Base-by-base conservation (phyloP, 208 protist species). In the Trypanosoma grayi region DNA sequence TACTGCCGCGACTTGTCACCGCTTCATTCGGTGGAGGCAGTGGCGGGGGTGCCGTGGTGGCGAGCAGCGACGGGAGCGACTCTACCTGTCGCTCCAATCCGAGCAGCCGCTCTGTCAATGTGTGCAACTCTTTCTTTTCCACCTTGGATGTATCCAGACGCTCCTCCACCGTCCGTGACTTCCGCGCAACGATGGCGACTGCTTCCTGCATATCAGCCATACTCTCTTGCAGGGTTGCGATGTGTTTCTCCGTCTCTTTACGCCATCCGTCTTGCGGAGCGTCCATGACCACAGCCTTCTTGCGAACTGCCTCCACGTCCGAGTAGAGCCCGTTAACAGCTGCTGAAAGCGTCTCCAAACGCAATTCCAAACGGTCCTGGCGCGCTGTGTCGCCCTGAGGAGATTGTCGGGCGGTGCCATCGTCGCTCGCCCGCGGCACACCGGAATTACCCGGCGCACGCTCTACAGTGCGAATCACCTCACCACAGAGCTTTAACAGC, bases 171-270 rank as follows among this genome's bases (percentile, higher is more conserved):
- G 34, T 56, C 13, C 56, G 39, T n/a, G 56, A 56, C 25, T 63
- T 62, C 14, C 47, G 45, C 2, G 56, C 64, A 27, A 70, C 25
- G 27, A 70, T 58, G 1, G 46, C 31, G n/a, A 70, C 24, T 4
- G 64, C 56, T 22, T 70, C 46, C 39, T 57, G 64, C 7, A 58
- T 34, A 40, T 63, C 64, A 0, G n/a, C 25, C 14, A 70, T 20
- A 25, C 18, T 36, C 25, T 43, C 56, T 20, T 57, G 64, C 6
- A 70, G 40, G 2, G 37, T 47, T 27, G 56, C 14, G 11, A 61
- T 48, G 0, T 52, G 46, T 11, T 51, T 16, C 30, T 59, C 60
- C n/a, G 22, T 45, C 30, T 43, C 5, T 28, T n/a, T 46, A 30
- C 40, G n/a, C 47, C 47, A 54, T 28, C 50, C 36, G 1, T 9